These are phyloP conservation scores for Stemphylium vesicarium DNA, from an alignment of 2,329 filamentous ascomycete species.

Conservation along the genomic window DNA sequence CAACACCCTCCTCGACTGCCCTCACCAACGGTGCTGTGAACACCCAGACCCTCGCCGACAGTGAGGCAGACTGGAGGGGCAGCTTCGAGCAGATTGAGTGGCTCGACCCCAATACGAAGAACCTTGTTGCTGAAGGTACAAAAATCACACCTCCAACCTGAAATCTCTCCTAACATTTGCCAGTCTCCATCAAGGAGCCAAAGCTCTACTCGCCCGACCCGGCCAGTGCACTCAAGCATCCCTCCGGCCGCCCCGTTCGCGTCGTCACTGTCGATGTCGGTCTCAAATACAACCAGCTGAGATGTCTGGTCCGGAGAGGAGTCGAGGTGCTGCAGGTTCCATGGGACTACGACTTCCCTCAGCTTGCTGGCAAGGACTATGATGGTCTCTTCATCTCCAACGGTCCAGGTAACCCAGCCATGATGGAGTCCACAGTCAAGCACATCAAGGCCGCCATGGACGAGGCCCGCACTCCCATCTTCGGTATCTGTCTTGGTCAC, in stretches of 20 bases:
- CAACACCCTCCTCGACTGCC: slow-evolving; percentile 26
- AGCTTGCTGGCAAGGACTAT: slow-evolving; percentile 79
- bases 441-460: slow-evolving; percentile 78
- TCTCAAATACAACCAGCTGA: slow-evolving; percentile 97
- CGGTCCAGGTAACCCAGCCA: slow-evolving; percentile 92
- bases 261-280: slow-evolving; percentile 95
- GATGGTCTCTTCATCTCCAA: slow-evolving; percentile 98
- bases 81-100: slow-evolving; percentile 84
- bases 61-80: slow-evolving; percentile 53
- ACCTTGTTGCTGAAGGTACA: slow-evolving; percentile 90
- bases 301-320: slow-evolving; percentile 88
- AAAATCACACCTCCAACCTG: slow-evolving; percentile 7
- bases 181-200: slow-evolving; percentile 87
- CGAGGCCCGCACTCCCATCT: slow-evolving; percentile 83
- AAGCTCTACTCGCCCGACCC: slow-evolving; percentile 82
- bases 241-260: slow-evolving; percentile 84
- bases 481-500: slow-evolving; percentile 95
- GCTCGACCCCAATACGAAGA: slow-evolving; percentile 90
- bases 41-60: slow-evolving; percentile 42
- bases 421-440: slow-evolving; percentile 78
- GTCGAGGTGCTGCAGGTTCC: slow-evolving; percentile 94
- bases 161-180: slow-evolving; percentile 26
- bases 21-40: slow-evolving; percentile 50
- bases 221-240: slow-evolving; percentile 77
- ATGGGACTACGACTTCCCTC: slow-evolving; percentile 91